Evolutionary conservation across 352 stramenopile species (phyloP), one percentile per base, ranked within the genome.

Genomic region (Phytophthora europaea): DNA sequence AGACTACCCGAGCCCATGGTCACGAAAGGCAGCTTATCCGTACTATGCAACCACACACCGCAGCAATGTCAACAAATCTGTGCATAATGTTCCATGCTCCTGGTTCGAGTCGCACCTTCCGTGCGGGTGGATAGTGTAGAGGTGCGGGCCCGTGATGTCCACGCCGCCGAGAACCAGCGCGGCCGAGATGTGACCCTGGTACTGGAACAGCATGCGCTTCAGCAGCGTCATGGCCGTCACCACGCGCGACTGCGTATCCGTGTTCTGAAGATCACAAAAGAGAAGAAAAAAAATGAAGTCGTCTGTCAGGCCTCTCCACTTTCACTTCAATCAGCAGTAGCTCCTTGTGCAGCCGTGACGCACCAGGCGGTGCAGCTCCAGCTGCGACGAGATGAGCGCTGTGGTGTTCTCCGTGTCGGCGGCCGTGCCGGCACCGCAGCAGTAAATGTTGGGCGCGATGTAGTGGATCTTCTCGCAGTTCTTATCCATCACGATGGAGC

Each of bases 381-480:
- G 84, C 72, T 98, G 89, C n/a, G 90, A 97, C 33, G 86, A 91
- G 57, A 94, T 95, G 23, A 96, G 54, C 4, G 63, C 85, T 10
- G 89, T 94, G 51, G 88, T 92, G 76, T 94, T 99, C 80, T 99
- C 97, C 34, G 97, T 99, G 78, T 99, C 98, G 45, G 98, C 98
- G 22, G 98, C 98, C 4, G 97, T 99, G 13, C 98, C 97, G 6
- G 98, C 97, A 47, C 98, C 98, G 66, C 97, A 99, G 84, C 98
- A 99, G 83, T 99, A 99, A 65, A 99, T 99, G 82, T 99, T 99
- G 54, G 97, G 97, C 13, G 98, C 97, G 61, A 99, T 94, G 90
- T 99, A 99, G 80, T 99, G 98, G 75, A 99, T 99, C 87, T 99
- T 99, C 79, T 99, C 96, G 70, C 98, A 99, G 83, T 99, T 99